phyloP scores from a whole-genome alignment of 179 eudicot species.

The Drosera spatulata region DNA sequence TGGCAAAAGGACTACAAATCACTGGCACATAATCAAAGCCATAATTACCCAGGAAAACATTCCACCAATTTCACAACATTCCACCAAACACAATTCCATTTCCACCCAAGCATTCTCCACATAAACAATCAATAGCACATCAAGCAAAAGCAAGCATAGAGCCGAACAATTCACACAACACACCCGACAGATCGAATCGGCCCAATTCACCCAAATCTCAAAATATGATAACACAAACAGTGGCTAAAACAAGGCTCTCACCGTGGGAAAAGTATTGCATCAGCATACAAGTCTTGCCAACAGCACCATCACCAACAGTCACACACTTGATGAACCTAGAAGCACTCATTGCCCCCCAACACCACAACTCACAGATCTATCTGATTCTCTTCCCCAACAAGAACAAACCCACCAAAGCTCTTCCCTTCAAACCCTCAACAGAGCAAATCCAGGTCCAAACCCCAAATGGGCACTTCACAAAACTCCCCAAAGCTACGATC shows the following conservation, averaged over 20 bases:
- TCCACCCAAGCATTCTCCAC: no score
- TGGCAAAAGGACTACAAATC: no score
- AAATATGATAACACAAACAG: neutral
- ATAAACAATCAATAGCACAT: no score
- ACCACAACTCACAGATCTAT: conserved; percentile 2
- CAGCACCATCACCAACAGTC: conserved; percentile 16
- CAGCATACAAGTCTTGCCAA: conserved; percentile 12
- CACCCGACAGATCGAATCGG: no score
- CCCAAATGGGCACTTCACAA: conserved; percentile 10
- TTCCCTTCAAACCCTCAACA: neutral
- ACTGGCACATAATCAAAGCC: no score
- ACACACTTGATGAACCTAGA: conserved; percentile 16
- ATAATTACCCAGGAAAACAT: no score
- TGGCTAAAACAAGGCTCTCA: conserved; percentile 1
- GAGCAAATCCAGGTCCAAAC: conserved; percentile 4
- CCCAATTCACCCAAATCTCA: no score
- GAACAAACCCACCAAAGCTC: conserved; percentile 2
- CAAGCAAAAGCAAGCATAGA: no score
- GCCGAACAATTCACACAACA: no score
- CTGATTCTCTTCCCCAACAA: neutral
- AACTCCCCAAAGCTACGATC: conserved; percentile 6
- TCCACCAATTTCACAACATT: no score
- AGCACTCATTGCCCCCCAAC: conserved; percentile 7
- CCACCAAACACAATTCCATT: no score
- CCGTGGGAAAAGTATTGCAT: conserved; percentile 12